Evolutionary conservation across 805 yeast species (phyloP), one percentile per base, ranked within the genome.

Genomic region (Metschnikowia cerradonensis): DNA sequence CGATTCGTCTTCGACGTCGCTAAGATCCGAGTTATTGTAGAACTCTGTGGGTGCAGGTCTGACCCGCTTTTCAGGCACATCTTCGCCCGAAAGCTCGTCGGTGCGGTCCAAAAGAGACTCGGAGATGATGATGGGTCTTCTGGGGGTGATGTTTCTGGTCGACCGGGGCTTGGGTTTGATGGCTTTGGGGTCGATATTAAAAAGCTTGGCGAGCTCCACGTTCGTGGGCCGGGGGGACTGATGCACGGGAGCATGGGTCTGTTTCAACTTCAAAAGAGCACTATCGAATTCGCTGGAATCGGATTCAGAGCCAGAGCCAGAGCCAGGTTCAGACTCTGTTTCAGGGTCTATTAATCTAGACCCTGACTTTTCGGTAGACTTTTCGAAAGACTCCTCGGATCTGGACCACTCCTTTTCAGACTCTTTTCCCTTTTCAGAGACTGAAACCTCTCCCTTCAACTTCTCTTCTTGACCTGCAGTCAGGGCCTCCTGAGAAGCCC

Each of bases 211-310:
- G 39, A 56, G 45, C 31, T 58, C 60, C 36, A 37, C 53, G 35
- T 54, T 51, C n/a, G 41, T 38, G 11, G 41, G 22, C 4, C 26
- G 34, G 1, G 49, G 23, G 5, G 40, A 8, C 13, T 34, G 17
- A 11, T 43, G 47, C n/a, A 41, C 51, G 22, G 43, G 43, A 2
- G 37, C 45, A 17, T 47, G 53, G 8, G 49, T 48, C n/a, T 45
- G 33, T 31, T 53, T 57, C 44, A 57, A 49, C 37, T 57, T 56
- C 14, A 47, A 42, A 14, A 57, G 56, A 8, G 61, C 59, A 17
- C 47, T 37, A 42, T 58, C 61, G 33, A 57, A 58, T 1, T 56
- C 51, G 6, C 49, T 50, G 44, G 52, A 50, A 17, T 26, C 30
- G 7, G 44, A 26, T 8, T 26, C 30, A 8, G 4, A 26, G 4